Evolutionary conservation across 2,329 filamentous ascomycete genomes (phyloP).

Genomic region (Aspergillus viridinutans): DNA sequence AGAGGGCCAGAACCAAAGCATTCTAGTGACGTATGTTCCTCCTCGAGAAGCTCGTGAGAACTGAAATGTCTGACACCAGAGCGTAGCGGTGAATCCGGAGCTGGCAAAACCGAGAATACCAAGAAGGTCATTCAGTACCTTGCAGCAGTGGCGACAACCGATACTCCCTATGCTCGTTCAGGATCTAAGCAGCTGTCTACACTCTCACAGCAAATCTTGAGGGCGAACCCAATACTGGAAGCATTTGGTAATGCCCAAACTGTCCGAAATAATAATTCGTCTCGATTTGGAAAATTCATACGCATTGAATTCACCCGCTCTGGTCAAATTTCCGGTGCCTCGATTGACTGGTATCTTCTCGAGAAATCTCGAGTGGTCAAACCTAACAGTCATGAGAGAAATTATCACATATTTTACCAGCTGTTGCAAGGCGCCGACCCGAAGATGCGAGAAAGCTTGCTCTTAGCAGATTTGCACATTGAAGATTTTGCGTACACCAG

Average conservation of each 20-base stretch:
- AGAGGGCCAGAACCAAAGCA: conserved; percentile 93
- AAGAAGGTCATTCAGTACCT: conserved; percentile 99
- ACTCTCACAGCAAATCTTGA: conserved; percentile 90
- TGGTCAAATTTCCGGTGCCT: conserved; percentile 90
- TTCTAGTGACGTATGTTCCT: conserved; percentile 71
- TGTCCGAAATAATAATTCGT: conserved; percentile 96
- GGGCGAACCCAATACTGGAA: conserved; percentile 95
- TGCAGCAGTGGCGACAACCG: conserved; percentile 84
- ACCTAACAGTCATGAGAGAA: conserved; percentile 81
- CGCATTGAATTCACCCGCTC: conserved; percentile 86
- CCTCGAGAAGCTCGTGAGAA: neutral
- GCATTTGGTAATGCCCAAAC: conserved; percentile 98
- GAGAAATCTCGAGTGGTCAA: conserved; percentile 97
- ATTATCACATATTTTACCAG: conserved; percentile 98
- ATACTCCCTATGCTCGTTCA: conserved; percentile 60
- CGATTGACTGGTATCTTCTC: conserved; percentile 96
- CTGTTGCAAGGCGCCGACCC: conserved; percentile 77
- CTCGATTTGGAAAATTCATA: conserved; percentile 97
- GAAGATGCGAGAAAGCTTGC: conserved; percentile 68
- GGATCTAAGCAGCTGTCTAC: conserved; percentile 69
- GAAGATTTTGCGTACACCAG: conserved; percentile 89
- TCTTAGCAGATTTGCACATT: conserved; percentile 69
- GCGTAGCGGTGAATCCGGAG: conserved; percentile 79
- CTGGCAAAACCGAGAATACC: conserved; percentile 97
- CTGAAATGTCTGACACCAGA: neutral